Evolutionary conservation across 768 basidiomycete species (phyloP), one percentile per base, ranked within the genome.

Genomic region (Tulasnella sp.): DNA sequence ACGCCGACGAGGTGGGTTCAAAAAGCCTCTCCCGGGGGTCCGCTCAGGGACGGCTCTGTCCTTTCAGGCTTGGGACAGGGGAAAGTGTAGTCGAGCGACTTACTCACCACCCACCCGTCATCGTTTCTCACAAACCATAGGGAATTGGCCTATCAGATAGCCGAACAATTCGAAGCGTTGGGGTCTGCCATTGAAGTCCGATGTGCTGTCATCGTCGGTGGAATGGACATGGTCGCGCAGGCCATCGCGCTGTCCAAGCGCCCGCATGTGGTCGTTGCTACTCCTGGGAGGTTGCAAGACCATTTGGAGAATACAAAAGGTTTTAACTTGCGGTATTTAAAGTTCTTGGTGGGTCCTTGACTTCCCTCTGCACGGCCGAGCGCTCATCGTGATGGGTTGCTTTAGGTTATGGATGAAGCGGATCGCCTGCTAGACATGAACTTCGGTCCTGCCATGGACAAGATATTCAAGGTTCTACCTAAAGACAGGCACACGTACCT

Each of bases 241-340:
- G 91, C 94, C 44, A 93, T 99, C 81, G 94, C 94, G 7, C 89
- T 99, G 75, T 95, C 95, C 8, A 99, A 98, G 86, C 89, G 92
- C 77, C 98, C 98, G 1, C 98, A 99, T 85, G 89, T 99, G 71
- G 89, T 99, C 48, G 95, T 99, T 34, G 97, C 96, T 40, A 99
- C 98, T 0, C 97, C 97, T 1, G 97, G 97, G 80, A 90, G 97
- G 76, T 86, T 98, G 83, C 89, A 95, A 81, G 95, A 98, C 84
- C 98, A 99, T 85, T 87, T 99, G 71, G 96, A 99, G 85, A 95
- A 95, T 83, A 99, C 98, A 5, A 99, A 99, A 85, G 98, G 98
- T 2, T 99, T 99, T 85, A 95, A 91, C 82, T 85, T 99, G 82
- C 89, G 94, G 83, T 89, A 86, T 21, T 86, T 99, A 76, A 94